These are phyloP conservation scores for Citrus maxima DNA, from an alignment of 345 rosid species.

Conservation along the genomic window DNA sequence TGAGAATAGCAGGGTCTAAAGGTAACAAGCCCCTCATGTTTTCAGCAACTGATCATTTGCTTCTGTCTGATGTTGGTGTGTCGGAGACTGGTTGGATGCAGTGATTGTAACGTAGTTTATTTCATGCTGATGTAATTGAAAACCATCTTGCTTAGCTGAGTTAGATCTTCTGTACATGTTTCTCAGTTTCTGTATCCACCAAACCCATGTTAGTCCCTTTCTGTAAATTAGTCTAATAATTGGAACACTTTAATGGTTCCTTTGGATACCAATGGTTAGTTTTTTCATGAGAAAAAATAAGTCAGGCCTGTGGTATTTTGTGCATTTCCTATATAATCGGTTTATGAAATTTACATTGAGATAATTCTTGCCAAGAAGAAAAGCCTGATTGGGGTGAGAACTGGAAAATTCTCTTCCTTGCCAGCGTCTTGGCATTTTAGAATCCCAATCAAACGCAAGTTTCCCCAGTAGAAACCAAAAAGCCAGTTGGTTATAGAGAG, in stretches of 20 bases:
- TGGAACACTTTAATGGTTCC: conserved; percentile 7
- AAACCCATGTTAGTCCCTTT: background rate
- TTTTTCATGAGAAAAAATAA: background rate
- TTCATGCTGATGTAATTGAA: conserved; percentile 21
- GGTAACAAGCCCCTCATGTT: background rate
- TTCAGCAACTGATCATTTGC: background rate
- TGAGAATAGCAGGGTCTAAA: conserved; percentile 62
- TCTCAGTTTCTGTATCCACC: conserved; percentile 7
- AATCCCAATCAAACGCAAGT: background rate
- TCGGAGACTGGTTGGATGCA: conserved; percentile 14
- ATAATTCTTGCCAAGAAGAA: background rate
- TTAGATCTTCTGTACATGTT: conserved; percentile 17
- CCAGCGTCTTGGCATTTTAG: too few species aligned
- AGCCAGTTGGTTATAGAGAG: background rate
- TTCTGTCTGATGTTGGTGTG: background rate
- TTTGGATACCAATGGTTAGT: background rate
- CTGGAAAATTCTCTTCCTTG: background rate
- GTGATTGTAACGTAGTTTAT: conserved; percentile 24
- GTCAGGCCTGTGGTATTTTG: background rate
- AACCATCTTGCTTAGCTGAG: background rate
- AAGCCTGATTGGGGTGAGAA: background rate
- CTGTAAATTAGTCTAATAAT: conserved; percentile 19
- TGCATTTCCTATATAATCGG: background rate
- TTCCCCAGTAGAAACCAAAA: background rate
- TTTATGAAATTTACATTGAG: background rate